Evolutionary conservation across 768 basidiomycete species (phyloP).

Genomic region (Xerocomellus intermedius): DNA sequence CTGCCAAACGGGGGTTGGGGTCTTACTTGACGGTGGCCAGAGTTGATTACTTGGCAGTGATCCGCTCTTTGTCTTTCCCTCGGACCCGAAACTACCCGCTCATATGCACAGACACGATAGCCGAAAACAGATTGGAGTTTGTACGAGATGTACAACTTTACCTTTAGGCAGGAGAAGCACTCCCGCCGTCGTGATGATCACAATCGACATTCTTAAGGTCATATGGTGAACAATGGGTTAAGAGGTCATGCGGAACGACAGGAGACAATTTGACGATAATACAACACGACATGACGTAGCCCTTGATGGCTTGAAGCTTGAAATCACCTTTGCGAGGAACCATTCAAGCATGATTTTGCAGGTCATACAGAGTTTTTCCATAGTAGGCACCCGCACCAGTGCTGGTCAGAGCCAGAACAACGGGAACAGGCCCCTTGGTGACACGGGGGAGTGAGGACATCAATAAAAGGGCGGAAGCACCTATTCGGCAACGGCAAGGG

Average conservation of each 20-base stretch:
- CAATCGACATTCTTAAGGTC: constrained; percentile 1
- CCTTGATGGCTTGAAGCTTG: neutral
- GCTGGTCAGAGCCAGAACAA: constrained; percentile 58
- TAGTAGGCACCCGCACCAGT: constrained; percentile 66
- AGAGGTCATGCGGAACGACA: neutral
- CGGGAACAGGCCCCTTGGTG: constrained; percentile 72
- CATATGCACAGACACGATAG: neutral
- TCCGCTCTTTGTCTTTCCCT: neutral
- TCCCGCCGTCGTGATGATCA: neutral
- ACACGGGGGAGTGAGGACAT: constrained; percentile 73
- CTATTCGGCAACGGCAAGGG: constrained; percentile 34
- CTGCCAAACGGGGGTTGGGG: neutral
- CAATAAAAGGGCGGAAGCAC: constrained; percentile 72
- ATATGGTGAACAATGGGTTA: neutral
- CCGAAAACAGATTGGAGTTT: constrained; percentile 2
- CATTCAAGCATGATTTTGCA: constrained; percentile 24
- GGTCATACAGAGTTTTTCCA: constrained; percentile 51
- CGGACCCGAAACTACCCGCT: constrained; percentile 1
- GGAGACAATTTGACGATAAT: constrained; percentile 4
- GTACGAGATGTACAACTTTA: constrained; percentile 17
- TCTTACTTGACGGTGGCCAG: neutral
- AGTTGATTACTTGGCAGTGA: neutral
- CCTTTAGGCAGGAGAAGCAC: neutral
- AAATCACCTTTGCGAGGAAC: neutral
- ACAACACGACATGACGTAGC: constrained; percentile 5